A percentile compares a stretch with the other conserved stretches of the same genome.
Evolutionary conservation across 228 moss, liverwort and hornwort species (phyloP).

Genomic region (Sphagnum fallax): DNA sequence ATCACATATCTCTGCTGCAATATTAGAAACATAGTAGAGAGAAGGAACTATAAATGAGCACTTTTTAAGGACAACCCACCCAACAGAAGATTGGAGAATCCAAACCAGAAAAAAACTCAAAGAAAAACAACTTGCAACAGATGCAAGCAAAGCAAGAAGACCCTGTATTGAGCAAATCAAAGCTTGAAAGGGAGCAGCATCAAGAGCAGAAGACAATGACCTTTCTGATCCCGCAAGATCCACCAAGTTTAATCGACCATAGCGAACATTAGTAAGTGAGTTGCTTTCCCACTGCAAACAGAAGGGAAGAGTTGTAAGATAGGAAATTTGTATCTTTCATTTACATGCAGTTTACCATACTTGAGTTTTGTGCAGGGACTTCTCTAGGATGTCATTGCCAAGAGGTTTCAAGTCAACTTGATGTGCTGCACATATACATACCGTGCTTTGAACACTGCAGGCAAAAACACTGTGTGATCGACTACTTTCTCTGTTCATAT

Average conservation of each 20-base stretch:
- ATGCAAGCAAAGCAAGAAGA: too few relatives aligned
- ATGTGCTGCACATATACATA: conserved; percentile 3
- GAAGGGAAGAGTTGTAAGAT: neutral
- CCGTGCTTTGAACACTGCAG: conserved; percentile 93
- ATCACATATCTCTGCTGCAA: neutral
- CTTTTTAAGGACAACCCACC: neutral
- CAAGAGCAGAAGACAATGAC: conserved; percentile 7
- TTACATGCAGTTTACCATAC: too few relatives aligned
- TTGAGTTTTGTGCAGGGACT: too few relatives aligned
- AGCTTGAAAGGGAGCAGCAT: neutral
- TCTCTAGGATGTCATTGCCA: too few relatives aligned
- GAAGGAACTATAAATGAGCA: neutral
- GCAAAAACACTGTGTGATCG: conserved; percentile 96
- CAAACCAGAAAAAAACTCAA: too few relatives aligned
- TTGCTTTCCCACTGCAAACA: conserved; percentile 36
- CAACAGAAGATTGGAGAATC: neutral
- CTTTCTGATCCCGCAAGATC: conserved; percentile 55
- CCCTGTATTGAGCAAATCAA: neutral
- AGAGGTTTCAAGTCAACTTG: too few relatives aligned
- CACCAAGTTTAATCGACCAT: conserved; percentile 49
- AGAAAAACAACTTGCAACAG: too few relatives aligned
- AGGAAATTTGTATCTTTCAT: too few relatives aligned
- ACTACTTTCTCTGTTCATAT: conserved; percentile 98
- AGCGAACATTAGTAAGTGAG: conserved; percentile 39
- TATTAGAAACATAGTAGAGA: too few relatives aligned